Base-by-base conservation (phyloP, 1,139 yeast genomes). In the Arxiozyma slooffiae region DNA sequence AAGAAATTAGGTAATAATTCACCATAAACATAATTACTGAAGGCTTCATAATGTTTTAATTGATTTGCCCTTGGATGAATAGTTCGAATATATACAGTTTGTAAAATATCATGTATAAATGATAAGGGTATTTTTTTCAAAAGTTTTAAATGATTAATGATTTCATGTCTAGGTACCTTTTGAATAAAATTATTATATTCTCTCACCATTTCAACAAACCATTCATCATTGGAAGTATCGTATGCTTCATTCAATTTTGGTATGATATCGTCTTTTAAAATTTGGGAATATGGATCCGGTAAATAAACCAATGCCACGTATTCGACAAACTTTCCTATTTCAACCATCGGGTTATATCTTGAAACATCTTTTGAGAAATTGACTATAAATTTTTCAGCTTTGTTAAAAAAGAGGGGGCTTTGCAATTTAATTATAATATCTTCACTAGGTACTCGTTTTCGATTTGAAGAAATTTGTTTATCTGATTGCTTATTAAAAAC, bases 11-110 rank as follows among this genome's bases (percentile, higher is more conserved):
- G 97, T 61, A 90, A 72, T 51, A 90, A 70, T 67, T 90, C 97
- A 4, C 97, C 97, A 63, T 90, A 90, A 0, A 88, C 96, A 61
- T 82, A 87, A 54, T 87, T 90, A 4, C 96, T 86, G 63, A 89
- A 89, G 0, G 96, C 95, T 61, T 82, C 81, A 64, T 89, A 89
- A 4, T 79, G 75, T 48, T 85, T 76, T 49, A 89, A 72, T 52
- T 78, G 79, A 34, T 74, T 71, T 0, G 86, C 81, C 44, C 81
- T 76, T 0, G 95, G 92, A 1, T 95, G 81, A 3, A 89, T 94
- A 1, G 85, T 76, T 58, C 97, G 72, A 0, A 86, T 70, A 66
- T 90, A 89, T 2, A 84, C 79, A 56, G 86, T 80, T 50, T 83
- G 78, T 43, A 89, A 70, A 11, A 89, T 58, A 60, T 83, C 90